A percentile compares a stretch with the other conserved stretches of the same genome.
Evolutionary conservation across 805 yeast species (phyloP).

Genomic region (Tetrapisispora fleetii): DNA sequence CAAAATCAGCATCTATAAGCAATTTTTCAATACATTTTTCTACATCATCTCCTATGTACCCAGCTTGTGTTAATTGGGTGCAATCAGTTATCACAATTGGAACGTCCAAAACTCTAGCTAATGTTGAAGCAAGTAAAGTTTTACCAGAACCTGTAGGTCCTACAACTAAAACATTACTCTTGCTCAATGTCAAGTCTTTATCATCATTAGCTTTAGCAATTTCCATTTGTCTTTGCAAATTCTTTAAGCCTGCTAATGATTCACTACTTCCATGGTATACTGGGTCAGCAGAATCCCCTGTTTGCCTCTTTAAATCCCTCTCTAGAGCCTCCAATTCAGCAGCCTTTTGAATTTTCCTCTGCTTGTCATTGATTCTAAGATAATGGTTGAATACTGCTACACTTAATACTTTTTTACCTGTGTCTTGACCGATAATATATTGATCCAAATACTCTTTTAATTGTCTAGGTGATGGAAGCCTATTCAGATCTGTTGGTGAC

Average conservation of each 20-base stretch:
- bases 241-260: constrained; percentile 23
- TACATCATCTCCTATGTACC: constrained; percentile 57
- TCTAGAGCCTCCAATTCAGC: constrained; percentile 20
- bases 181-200: constrained; percentile 36
- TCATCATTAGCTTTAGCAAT: constrained; percentile 24
- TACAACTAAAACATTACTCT: constrained; percentile 44
- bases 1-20: constrained; percentile 40
- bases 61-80: constrained; percentile 54
- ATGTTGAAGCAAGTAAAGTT: constrained; percentile 45
- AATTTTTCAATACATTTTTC: constrained; percentile 47
- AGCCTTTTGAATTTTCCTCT: constrained; percentile 8
- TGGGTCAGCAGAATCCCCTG: constrained; percentile 14
- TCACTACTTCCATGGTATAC: constrained; percentile 21
- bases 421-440: constrained; percentile 48
- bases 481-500: constrained; percentile 2
- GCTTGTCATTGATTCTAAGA: constrained; percentile 37
- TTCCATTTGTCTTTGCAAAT: constrained; percentile 24
- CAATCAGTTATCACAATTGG: constrained; percentile 55
- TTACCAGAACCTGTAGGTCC: constrained; percentile 61
- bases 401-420: constrained; percentile 46
- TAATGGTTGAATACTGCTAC: constrained; percentile 56
- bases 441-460: constrained; percentile 39
- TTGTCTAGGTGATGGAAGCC: constrained; percentile 39
- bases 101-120: constrained; percentile 42
- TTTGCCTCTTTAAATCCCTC: constrained; percentile 15